Conservation (phyloP, 805 yeast genomes). For the Wickerhamiella parazyma region DNA sequence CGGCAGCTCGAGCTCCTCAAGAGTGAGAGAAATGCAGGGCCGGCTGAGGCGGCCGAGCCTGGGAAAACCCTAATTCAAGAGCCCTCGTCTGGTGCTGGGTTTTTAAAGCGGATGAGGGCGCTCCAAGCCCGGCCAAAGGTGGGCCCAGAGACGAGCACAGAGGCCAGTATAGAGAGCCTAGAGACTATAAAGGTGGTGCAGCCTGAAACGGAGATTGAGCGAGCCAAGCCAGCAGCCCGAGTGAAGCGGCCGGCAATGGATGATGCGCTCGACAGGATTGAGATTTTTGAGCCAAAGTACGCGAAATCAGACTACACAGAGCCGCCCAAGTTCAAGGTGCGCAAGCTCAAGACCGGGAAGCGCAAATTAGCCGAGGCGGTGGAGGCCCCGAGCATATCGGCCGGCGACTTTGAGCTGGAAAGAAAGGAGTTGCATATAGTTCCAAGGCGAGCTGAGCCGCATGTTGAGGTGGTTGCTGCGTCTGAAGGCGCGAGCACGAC, state of each 20-base stretch:
- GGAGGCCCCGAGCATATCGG: background rate
- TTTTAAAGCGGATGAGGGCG: background rate
- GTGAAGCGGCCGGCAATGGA: too few species aligned
- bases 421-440: background rate
- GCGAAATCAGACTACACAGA: background rate
- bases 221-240: too few species aligned
- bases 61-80: background rate
- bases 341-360: background rate
- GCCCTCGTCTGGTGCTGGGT: background rate
- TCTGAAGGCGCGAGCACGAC: background rate
- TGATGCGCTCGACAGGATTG: background rate
- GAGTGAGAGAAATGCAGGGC: background rate
- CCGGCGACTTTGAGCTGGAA: background rate
- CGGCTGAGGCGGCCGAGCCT: background rate
- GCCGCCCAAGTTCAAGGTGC: background rate
- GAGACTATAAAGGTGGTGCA: too few species aligned
- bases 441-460: background rate
- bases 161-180: too few species aligned
- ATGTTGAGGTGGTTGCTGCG: background rate
- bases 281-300: background rate
- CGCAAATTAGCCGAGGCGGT: background rate
- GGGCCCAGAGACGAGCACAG: background rate
- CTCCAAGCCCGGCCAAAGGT: background rate
- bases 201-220: too few species aligned
- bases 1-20: background rate